Percentiles rank a stretch among this genome's conserved stretches.
Evolutionary conservation across 768 basidiomycete genomes (phyloP).

Genomic region (Myochromella boudieri): DNA sequence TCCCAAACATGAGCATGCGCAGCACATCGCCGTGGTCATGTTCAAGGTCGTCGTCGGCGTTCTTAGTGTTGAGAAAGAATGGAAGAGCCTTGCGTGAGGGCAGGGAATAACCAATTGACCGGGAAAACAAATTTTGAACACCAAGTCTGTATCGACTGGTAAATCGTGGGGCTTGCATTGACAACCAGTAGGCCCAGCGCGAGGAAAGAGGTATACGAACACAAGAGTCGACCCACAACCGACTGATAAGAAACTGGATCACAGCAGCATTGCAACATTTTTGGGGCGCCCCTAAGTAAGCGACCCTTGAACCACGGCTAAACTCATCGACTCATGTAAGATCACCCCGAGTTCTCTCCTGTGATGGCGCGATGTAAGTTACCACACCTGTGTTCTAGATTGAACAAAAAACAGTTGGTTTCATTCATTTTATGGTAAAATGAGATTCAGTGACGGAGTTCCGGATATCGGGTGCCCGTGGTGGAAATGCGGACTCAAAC

Average conservation of each 20-base stretch:
- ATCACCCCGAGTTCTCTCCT: not conserved
- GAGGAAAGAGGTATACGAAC: not conserved
- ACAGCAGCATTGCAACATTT: conserved; percentile 1
- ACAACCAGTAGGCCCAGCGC: not conserved
- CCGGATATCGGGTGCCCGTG: too few species aligned
- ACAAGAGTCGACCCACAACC: conserved; percentile 14
- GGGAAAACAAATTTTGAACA: conserved; percentile 12
- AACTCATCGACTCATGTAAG: conserved; percentile 3
- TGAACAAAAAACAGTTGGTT: too few species aligned
- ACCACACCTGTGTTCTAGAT: too few species aligned
- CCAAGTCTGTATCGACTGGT: conserved; percentile 1
- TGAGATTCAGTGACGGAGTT: too few species aligned
- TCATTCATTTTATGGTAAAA: too few species aligned
- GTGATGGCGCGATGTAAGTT: conserved; percentile 7
- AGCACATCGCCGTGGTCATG: conserved; percentile 33
- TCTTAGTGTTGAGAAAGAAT: conserved; percentile 47
- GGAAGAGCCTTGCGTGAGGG: conserved; percentile 44
- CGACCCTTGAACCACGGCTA: not conserved
- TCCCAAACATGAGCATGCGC: conserved; percentile 77
- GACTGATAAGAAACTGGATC: conserved; percentile 10
- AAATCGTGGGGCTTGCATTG: conserved; percentile 16
- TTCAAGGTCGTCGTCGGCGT: conserved; percentile 36
- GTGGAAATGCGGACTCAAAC: too few species aligned
- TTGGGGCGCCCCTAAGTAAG: conserved; percentile 12
- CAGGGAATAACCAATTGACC: conserved; percentile 29